Conservation (phyloP, 371 early-diverging fungal species). For the Coemansia sp. region DNA sequence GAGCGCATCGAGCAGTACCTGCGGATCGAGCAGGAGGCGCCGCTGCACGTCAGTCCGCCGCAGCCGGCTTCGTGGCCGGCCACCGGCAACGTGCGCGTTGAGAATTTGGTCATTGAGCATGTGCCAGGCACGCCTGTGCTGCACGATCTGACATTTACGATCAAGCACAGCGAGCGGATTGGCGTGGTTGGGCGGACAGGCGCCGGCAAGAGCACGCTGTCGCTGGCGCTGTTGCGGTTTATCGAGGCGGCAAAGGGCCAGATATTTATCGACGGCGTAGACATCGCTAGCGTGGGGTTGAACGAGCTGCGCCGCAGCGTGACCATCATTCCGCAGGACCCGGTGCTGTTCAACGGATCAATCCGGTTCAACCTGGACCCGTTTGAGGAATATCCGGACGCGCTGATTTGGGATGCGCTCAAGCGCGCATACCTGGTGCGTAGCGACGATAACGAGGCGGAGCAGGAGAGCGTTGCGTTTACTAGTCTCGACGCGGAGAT, state of each 20-base stretch:
- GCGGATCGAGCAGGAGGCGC: slow-evolving; percentile 68
- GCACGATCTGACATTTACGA: slow-evolving; percentile 60
- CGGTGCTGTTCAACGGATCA: slow-evolving; percentile 64
- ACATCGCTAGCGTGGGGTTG: slow-evolving; percentile 68
- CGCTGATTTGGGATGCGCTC: slow-evolving; percentile 70
- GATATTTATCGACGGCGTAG: slow-evolving; percentile 71
- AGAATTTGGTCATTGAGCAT: slow-evolving; percentile 66
- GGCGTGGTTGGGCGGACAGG: slow-evolving; percentile 74
- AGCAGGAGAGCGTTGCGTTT: slow-evolving; percentile 19
- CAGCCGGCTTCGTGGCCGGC: slow-evolving; percentile 70
- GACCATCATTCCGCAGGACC: slow-evolving; percentile 77
- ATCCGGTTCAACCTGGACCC: slow-evolving; percentile 70
- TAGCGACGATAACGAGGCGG: background rate
- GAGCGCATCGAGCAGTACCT: slow-evolving; percentile 82
- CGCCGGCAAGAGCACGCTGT: slow-evolving; percentile 74
- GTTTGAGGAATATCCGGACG: slow-evolving; percentile 58
- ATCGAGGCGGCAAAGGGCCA: slow-evolving; percentile 65
- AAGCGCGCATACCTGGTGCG: slow-evolving; percentile 58
- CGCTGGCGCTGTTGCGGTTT: slow-evolving; percentile 71
- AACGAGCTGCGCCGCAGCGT: slow-evolving; percentile 68
- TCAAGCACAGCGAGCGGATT: slow-evolving; percentile 64
- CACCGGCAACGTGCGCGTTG: slow-evolving; percentile 64
- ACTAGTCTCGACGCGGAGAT: slow-evolving; percentile 58
- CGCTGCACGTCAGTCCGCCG: slow-evolving; percentile 49
- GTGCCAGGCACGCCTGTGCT: slow-evolving; percentile 69